phyloP scores from a whole-genome alignment of 352 stramenopile species.

The Phytophthora pistaciae region DNA sequence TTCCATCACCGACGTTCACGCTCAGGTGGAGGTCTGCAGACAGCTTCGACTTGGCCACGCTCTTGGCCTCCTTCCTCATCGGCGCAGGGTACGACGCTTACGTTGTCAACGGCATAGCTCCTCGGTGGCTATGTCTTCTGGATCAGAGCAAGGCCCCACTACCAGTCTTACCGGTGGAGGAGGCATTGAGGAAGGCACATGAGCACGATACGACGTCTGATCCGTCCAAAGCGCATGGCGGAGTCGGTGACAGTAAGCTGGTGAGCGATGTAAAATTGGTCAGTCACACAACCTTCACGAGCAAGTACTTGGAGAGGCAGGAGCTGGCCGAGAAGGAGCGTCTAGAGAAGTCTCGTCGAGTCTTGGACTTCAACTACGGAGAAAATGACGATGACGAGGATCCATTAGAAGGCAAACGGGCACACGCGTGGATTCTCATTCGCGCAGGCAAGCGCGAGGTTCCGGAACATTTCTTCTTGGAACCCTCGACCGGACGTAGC shows the following conservation, averaged over 20 bases:
- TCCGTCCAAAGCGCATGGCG: constrained; percentile 3
- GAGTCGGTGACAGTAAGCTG: constrained; percentile 22
- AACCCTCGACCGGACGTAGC: constrained; percentile 90
- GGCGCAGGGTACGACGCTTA: constrained; percentile 96
- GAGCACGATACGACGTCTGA: constrained; percentile 38
- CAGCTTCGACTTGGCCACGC: constrained; percentile 92
- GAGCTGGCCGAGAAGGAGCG: constrained; percentile 55
- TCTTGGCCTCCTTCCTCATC: constrained; percentile 93
- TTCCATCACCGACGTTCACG: constrained; percentile 89
- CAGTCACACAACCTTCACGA: constrained; percentile 71
- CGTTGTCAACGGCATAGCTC: constrained; percentile 91
- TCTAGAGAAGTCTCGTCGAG: constrained; percentile 45
- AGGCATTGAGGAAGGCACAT: constrained; percentile 53
- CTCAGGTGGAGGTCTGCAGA: constrained; percentile 92
- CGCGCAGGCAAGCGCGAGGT: constrained; percentile 92
- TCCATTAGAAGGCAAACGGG: constrained; percentile 69
- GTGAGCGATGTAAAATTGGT: constrained; percentile 44
- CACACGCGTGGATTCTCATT: constrained; percentile 95
- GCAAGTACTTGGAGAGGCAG: constrained; percentile 72
- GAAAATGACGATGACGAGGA: constrained; percentile 82
- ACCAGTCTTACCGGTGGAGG: constrained; percentile 63
- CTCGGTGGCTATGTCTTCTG: constrained; percentile 90
- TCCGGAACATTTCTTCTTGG: constrained; percentile 89
- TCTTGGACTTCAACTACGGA: constrained; percentile 60
- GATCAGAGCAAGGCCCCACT: constrained; percentile 89